Evolutionary conservation across 371 early-diverging fungal species (phyloP), one percentile per base, ranked within the genome.

Genomic region (Mortierella sp.): DNA sequence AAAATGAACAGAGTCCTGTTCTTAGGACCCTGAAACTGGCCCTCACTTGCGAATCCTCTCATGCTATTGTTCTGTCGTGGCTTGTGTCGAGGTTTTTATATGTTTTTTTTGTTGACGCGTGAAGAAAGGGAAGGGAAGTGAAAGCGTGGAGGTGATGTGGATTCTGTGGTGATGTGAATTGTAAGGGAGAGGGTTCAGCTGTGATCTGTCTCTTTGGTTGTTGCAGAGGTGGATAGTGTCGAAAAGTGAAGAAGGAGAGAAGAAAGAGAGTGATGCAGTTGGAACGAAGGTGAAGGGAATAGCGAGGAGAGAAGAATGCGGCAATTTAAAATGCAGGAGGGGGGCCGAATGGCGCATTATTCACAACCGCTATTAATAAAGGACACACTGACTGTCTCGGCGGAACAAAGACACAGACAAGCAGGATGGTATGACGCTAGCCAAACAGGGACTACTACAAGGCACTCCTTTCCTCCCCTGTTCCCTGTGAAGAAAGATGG

Each of bases 1-100:
- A 81, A 27, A 51, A 56, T 35, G 18, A 68, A 32, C 14, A 81
- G 32, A 5, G 74, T 73, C 46, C 51, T 46, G 38, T 75, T 71
- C 18, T 24, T 38, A 0, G 41, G 68, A 41, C 68, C 68, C 10
- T 24, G 68, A 68, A 27, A n/a, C 56, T 38, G 68, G 2, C 11
- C 11, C 6, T 68, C 68, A 12, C 29, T 63, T 38, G 48, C 46
- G 29, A 48, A 48, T 4, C 71, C 71, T 24, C 16, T 43, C 46
- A 46, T 71, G 1, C 18, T 44, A n/a, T 7, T 7, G 1, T 5
- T 35, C 4, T 14, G 7, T n/a, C 24, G 43, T 12, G 3, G 16
- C 29, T 12, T 44, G 29, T 16, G 6, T 41, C 43, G 60, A 18
- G 35, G 63, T 12, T 63, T 63, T 63, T 63, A 51, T 51, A 51